Evolutionary conservation across 2,329 filamentous ascomycete genomes (phyloP), one percentile per base, ranked within the genome.

Genomic region (Neonectria magnoliae): DNA sequence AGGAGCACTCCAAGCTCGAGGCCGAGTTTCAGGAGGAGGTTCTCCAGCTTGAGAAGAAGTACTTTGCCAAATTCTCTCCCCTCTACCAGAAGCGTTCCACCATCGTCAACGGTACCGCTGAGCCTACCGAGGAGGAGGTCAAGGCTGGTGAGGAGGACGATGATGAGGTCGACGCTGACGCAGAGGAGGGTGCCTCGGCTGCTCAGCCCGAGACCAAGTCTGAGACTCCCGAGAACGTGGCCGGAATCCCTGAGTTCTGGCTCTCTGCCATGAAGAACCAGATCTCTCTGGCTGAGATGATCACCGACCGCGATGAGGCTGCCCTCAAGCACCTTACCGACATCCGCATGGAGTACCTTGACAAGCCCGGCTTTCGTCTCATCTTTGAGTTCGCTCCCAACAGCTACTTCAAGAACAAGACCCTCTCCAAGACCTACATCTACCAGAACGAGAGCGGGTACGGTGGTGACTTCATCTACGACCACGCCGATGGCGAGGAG

Each of bases 231-330:
- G 83, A 87, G 73, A 71, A 81, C 41, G 79, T 91, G 70, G 86
- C 89, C 76, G 96, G 96, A 81, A 98, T 99, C 68, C 96, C 96
- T 68, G 96, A 99, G 83, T 99, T 99, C 88, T 99, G 96, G 96
- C 87, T 99, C 55, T 98, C 95, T 67, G 95, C 97, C 74, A 98
- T 99, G 95, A 99, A 99, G 88, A 99, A 99, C 86, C 95, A 98
- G 81, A 89, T 96, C 76, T 97, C 94, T 31, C 90, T 99, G 61
- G 93, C 95, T 61, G 97, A 99, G 83, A 97, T 98, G 89, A 98
- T 99, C 80, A 99, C 96, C 76, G 96, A 98, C 76, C 92, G 94
- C 71, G 96, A 99, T 78, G 96, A 99, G 88, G 90, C 89, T 72
- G 96, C 94, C 57, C 90, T 99, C 63, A 97, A 97, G 84, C 87